phyloP scores from a whole-genome alignment of 2,329 filamentous ascomycete species.

The Plenodomus biglobosus region DNA sequence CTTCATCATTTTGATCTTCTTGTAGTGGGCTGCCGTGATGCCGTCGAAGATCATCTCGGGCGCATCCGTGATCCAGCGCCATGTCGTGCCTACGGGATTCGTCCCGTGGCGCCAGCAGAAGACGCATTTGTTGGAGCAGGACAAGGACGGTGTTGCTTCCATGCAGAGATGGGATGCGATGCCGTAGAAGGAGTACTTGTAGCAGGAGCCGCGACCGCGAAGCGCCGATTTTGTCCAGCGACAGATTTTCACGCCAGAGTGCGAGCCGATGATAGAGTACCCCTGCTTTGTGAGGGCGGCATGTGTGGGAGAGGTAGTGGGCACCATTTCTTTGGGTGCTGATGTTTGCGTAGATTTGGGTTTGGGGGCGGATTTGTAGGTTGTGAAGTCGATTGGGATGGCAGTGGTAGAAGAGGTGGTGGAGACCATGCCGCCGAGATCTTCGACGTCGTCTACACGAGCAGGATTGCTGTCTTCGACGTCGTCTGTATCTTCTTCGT shows the following conservation, averaged over 20 bases:
- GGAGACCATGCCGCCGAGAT: constrained; percentile 69
- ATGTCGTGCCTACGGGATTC: constrained; percentile 93
- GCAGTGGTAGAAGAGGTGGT: constrained; percentile 41
- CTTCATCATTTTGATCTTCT: constrained; percentile 96
- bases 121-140: constrained; percentile 97
- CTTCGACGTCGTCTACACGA: constrained; percentile 76
- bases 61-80: constrained; percentile 93
- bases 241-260: constrained; percentile 96
- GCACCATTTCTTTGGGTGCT: constrained; percentile 84
- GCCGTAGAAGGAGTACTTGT: constrained; percentile 97
- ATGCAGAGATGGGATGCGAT: constrained; percentile 97
- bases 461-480: constrained; percentile 45
- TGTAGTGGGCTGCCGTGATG: constrained; percentile 88
- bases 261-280: constrained; percentile 91
- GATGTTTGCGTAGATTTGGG: constrained; percentile 52
- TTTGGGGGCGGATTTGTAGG: constrained; percentile 58
- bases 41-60: constrained; percentile 87
- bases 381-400: constrained; percentile 85
- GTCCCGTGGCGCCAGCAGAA: constrained; percentile 99
- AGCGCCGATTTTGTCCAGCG: constrained; percentile 98
- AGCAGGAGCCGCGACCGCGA: constrained; percentile 89
- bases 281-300: constrained; percentile 91
- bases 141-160: constrained; percentile 94
- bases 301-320: constrained; percentile 85
- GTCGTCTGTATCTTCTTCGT: constrained; percentile 66